Base-by-base conservation (phyloP, 164 flowering plant species). In the Akebia trifoliata region DNA sequence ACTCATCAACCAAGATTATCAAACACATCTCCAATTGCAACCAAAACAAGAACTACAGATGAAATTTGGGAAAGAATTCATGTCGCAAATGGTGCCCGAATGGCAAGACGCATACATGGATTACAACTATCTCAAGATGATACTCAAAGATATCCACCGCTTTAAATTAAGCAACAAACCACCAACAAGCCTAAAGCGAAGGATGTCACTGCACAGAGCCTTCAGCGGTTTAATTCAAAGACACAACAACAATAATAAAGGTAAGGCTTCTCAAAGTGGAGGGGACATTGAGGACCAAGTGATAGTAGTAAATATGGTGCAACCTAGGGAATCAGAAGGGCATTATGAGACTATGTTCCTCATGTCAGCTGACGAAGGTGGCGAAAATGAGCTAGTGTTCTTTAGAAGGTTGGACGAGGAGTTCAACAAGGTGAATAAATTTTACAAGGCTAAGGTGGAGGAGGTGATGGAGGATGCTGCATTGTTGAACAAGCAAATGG, bases 51-150 rank as follows among this genome's bases (percentile, higher is more conserved):
- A n/a, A n/a, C n/a, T n/a, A n/a, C n/a, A n/a, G 28, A 86, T 86
- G 94, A 86, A 86, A 79, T 86, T 86, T 44, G 94, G 86, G 24
- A 86, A 81, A 45, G 87, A 86, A 55, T 81, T 84, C 4, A n/a
- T 36, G 12, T 53, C 83, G 2, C 87, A 86, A 53, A 78, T 80
- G 86, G 90, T 83, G 69, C 86, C 79, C 3, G 94, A 86, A 71
- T 86, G 94, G 94, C 80, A 78, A 26, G 74, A 63, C 44, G 82
- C 86, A 0, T 82, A 84, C 74, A 76, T 86, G 81, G 78, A 84
- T 21, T 71, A 71, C 57, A 26, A 54, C 30, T 47, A 34, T 26
- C 62, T 71, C 26, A 71, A 71, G 49, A 29, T 45, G 5, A 1
- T 66, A 15, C 44, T 71, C 34, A 66, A 71, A 15, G 68, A 67